Conservation (phyloP, 2,329 filamentous ascomycete genomes). For the Ambrosiella cleistominuta region DNA sequence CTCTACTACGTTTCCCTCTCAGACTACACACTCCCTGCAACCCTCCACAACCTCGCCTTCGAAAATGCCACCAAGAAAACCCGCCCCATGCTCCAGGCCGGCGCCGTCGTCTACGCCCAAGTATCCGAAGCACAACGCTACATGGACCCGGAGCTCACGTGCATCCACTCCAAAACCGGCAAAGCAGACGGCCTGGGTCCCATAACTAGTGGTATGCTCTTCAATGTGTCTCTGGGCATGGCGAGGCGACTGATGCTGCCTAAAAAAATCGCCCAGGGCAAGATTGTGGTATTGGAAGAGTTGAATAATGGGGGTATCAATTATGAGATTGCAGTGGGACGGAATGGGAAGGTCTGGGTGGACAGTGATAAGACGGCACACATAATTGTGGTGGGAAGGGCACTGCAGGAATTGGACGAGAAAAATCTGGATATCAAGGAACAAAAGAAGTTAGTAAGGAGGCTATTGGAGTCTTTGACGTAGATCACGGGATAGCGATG, state of each 20-base stretch:
- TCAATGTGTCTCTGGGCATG: slow-evolving; percentile 61
- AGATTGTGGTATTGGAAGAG: slow-evolving; percentile 60
- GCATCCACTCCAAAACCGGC: slow-evolving; percentile 69
- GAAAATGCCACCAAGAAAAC: slow-evolving; percentile 87
- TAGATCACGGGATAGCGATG: background rate
- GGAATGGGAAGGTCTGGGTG: slow-evolving; percentile 87
- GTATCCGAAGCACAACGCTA: slow-evolving; percentile 61
- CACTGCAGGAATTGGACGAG: slow-evolving; percentile 62
- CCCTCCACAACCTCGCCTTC: slow-evolving; percentile 79
- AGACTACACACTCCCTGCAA: slow-evolving; percentile 42
- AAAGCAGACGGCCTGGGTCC: slow-evolving; percentile 79
- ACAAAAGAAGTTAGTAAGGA: slow-evolving; percentile 54
- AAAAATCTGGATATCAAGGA: slow-evolving; percentile 42
- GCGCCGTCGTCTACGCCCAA: slow-evolving; percentile 76
- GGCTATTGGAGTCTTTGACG: slow-evolving; percentile 21
- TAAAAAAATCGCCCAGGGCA: slow-evolving; percentile 41
- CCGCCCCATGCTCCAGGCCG: slow-evolving; percentile 55
- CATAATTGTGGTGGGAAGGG: slow-evolving; percentile 61
- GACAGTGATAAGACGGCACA: slow-evolving; percentile 57
- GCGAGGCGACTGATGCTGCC: slow-evolving; percentile 60
- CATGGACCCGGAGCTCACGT: slow-evolving; percentile 81
- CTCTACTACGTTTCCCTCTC: slow-evolving; percentile 66
- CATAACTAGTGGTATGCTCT: slow-evolving; percentile 72
- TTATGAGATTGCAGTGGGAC: slow-evolving; percentile 85
- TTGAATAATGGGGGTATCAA: slow-evolving; percentile 58